Evolutionary conservation across 257 asterid species (phyloP), one percentile per base, ranked within the genome.

Genomic region (Mitragyna speciosa): DNA sequence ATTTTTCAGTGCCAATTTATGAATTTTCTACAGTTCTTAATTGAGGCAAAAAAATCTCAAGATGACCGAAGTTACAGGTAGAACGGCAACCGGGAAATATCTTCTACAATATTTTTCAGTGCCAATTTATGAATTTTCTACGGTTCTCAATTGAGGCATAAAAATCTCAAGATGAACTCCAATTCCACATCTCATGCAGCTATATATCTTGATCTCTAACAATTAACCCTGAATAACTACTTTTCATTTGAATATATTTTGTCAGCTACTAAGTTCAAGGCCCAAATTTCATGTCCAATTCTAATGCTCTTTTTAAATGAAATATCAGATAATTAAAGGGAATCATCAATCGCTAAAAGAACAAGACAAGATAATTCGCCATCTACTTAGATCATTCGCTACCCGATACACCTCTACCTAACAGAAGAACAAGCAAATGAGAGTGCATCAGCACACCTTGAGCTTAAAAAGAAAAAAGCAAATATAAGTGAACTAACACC

Each of bases 381-480:
- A n/a, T 15, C 47, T 2, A 31, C 67, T 22, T 49, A 24, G 75
- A 51, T 51, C 63, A 47, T 24, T 14, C 8, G 28, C 51, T 26
- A 77, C 36, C 45, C 14, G 19, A 52, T 49, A 22, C 22, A 33
- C 19, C 61, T 58, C 47, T 45, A 72, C 71, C 45, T 36, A 19
- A 66, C 30, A 39, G 54, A n/a, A 79, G 61, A 33, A 72, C 49
- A 63, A 79, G 68, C 63, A 36, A 31, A 52, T 41, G 54, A 28
- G 54, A 78, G 52, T 39, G 71, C 48, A 65, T 20, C 10, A 19
- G 10, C 26, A 41, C 24, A 30, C 10, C 33, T 30, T 51, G 41
- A 7, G 49, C 9, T 5, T n/a, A 30, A 14, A 33, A 52, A 43
- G 5, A n/a, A 4, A 28, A 20, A 63, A 36, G 49, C 75, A 65